These are phyloP conservation scores for Komagataella mondaviorum DNA, from an alignment of 805 yeast species.

Conservation along the genomic window DNA sequence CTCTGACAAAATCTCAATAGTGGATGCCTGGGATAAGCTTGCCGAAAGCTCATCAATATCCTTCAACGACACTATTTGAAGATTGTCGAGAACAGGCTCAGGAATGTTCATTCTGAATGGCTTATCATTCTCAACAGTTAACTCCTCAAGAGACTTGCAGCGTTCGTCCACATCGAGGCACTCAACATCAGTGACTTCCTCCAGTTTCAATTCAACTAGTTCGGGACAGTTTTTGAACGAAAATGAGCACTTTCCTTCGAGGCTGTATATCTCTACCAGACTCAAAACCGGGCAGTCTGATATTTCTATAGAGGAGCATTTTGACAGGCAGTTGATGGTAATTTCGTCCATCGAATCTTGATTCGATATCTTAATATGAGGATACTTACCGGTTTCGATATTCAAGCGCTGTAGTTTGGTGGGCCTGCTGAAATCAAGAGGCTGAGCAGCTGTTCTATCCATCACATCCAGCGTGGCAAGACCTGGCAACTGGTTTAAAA, in stretches of 20 bases:
- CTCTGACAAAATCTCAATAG: neutral
- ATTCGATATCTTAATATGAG: neutral
- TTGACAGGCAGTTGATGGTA: neutral
- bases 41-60: neutral
- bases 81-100: neutral
- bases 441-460: neutral
- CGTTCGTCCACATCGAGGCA: neutral
- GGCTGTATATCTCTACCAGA: neutral
- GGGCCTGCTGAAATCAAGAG: neutral
- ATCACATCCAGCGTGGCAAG: neutral
- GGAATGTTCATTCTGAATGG: neutral
- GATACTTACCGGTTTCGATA: neutral
- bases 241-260: neutral
- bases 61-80: neutral
- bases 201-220: neutral
- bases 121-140: neutral
- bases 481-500: neutral
- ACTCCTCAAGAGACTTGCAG: neutral
- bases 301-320: neutral
- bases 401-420: neutral
- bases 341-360: neutral
- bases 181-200: neutral
- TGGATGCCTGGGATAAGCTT: neutral
- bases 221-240: neutral
- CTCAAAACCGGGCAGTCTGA: neutral